Evolutionary conservation across 2,329 filamentous ascomycete species (phyloP), one percentile per base, ranked within the genome.

Genomic region (Metarhizium rileyi): DNA sequence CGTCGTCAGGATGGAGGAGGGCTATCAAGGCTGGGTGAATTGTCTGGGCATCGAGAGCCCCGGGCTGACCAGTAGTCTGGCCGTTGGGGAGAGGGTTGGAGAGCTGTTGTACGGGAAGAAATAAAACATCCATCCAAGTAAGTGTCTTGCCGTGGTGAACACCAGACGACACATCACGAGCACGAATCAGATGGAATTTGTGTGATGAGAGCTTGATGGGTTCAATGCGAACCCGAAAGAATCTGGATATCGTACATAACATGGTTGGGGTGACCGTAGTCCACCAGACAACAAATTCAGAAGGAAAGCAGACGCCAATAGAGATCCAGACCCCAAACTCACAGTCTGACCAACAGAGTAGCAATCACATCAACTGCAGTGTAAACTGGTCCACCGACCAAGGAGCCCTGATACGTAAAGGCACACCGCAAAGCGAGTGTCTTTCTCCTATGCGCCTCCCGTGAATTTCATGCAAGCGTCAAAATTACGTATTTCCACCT

Each of bases 1-100:
- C 63, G 74, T 87, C 16, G 84, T 98, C 43, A 68, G 75, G 53
- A 80, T 77, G 57, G 90, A 95, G 66, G 78, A 88, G 1, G 90
- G 86, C 0, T 90, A 80, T 59, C 70, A 78, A 2, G 90, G 88
- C 2, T 96, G 91, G 77, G 77, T 97, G 8, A 96, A 96, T 70
- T 64, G 97, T 56, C 63, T 97, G 58, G 91, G 90, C 0, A 96
- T 96, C 57, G 91, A 97, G 72, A 95, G 88, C 66, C 91, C 91
- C 0, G 91, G 91, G 4, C 69, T 97, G 65, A 97, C 91, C 44
- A 93, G 87, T 64, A 81, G 78, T 58, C 69, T 97, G 69, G 90
- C 90, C 2, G 91, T 96, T 66, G 90, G 76, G 3, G 87, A 95
- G 62, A 77, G 79, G 72, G 90, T 95, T 0, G 65, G 69, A 41